Conservation (phyloP, 805 yeast genomes). For the Candida manassasensis region DNA sequence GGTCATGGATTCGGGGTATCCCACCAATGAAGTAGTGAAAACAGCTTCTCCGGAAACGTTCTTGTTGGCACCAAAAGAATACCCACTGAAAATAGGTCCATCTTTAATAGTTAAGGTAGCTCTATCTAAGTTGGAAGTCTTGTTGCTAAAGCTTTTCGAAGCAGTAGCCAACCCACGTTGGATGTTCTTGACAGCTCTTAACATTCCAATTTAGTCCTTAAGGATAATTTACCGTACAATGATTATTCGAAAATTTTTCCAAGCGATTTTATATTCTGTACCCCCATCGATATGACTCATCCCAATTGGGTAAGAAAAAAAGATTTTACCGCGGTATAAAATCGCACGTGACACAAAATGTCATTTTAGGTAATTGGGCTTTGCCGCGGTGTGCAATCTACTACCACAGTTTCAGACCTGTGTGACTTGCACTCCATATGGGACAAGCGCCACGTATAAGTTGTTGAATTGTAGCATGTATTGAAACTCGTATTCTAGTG, state of each 20-base stretch:
- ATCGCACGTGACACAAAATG: neutral
- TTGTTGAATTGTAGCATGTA: no score
- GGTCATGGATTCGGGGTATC: slow-evolving; percentile 98
- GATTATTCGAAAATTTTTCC: no score
- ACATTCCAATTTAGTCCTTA: neutral
- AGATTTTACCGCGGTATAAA: slow-evolving; percentile 5
- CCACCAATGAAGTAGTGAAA: slow-evolving; percentile 95
- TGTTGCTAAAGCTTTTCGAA: slow-evolving; percentile 26
- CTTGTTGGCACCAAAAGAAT: slow-evolving; percentile 92
- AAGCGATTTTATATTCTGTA: no score
- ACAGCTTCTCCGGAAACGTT: slow-evolving; percentile 96
- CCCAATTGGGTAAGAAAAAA: slow-evolving; percentile 5
- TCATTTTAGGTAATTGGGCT: neutral
- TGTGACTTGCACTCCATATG: no score
- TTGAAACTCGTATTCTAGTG: no score
- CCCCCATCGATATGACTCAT: slow-evolving; percentile 6
- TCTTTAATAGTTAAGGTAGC: slow-evolving; percentile 89
- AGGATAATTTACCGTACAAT: no score
- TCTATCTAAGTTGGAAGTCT: slow-evolving; percentile 52
- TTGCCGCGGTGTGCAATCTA: slow-evolving; percentile 5
- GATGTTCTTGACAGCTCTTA: slow-evolving; percentile 1
- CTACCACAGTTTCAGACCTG: no score
- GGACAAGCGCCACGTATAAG: no score
- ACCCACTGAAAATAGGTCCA: slow-evolving; percentile 91
- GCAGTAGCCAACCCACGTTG: slow-evolving; percentile 29